phyloP scores from a whole-genome alignment of 2,329 filamentous ascomycete genomes.

The Neoascochyta sp. region DNA sequence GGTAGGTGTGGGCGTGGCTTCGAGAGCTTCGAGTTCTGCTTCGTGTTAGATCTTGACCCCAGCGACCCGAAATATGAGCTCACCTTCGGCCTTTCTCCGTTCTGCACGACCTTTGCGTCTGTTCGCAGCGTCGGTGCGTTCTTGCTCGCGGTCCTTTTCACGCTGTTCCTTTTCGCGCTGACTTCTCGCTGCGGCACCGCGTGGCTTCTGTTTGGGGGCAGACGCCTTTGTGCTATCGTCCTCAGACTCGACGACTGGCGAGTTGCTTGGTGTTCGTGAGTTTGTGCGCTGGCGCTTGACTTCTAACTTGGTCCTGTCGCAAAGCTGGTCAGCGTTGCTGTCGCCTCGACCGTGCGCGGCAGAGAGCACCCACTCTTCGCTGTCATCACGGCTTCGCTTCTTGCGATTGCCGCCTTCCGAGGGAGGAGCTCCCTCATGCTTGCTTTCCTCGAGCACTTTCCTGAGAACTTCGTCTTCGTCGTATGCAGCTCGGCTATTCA shows the following conservation, averaged over 20 bases:
- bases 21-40: slow-evolving; percentile 27
- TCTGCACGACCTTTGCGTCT: slow-evolving; percentile 81
- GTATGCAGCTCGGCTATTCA: slow-evolving; percentile 95
- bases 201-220: slow-evolving; percentile 43
- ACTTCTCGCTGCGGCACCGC: slow-evolving; percentile 45
- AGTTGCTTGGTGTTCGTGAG: slow-evolving; percentile 46
- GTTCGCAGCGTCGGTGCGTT: slow-evolving; percentile 68
- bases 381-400: slow-evolving; percentile 85
- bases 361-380: slow-evolving; percentile 72
- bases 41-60: slow-evolving; percentile 23
- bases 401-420: slow-evolving; percentile 59
- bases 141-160: slow-evolving; percentile 65
- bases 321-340: slow-evolving; percentile 29
- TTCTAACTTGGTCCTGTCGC: slow-evolving; percentile 62
- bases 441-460: slow-evolving; percentile 91
- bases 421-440: slow-evolving; percentile 63
- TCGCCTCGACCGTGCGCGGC: slow-evolving; percentile 1
- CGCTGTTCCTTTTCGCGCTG: slow-evolving; percentile 62
- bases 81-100: slow-evolving; percentile 76
- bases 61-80: slow-evolving; percentile 15
- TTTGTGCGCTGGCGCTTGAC: slow-evolving; percentile 79
- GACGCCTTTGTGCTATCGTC: slow-evolving; percentile 56
- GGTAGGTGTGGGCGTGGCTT: slow-evolving; percentile 19
- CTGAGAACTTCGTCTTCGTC: slow-evolving; percentile 89
- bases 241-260: slow-evolving; percentile 63